Evolutionary conservation across 2,329 filamentous ascomycete species (phyloP).

Genomic region (Neodidymelliopsis sp.): DNA sequence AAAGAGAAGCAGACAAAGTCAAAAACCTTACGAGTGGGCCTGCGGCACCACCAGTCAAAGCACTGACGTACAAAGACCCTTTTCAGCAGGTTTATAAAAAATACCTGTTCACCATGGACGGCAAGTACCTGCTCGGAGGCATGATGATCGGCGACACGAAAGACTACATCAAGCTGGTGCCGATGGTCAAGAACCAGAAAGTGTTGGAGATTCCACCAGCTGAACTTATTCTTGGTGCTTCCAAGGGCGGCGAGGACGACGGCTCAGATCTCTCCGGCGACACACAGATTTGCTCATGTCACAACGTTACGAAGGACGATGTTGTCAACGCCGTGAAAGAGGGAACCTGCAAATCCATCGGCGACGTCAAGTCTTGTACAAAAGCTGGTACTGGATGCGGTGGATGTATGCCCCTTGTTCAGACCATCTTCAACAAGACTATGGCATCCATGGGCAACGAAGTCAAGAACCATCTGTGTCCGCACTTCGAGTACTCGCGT

Average conservation of each 20-base stretch:
- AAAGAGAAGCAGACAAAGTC: conserved; percentile 56
- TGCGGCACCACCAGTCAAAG: conserved; percentile 72
- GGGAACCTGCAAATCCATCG: conserved; percentile 80
- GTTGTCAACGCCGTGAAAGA: conserved; percentile 76
- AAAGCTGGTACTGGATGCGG: conserved; percentile 92
- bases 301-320: conserved; percentile 89
- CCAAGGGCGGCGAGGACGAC: conserved; percentile 73
- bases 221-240: conserved; percentile 82
- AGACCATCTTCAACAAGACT: conserved; percentile 87
- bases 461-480: conserved; percentile 84
- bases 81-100: conserved; percentile 93
- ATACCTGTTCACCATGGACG: conserved; percentile 87
- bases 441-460: conserved; percentile 87
- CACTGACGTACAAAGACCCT: conserved; percentile 86
- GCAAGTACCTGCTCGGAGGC: conserved; percentile 88
- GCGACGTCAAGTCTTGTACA: conserved; percentile 85
- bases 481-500: conserved; percentile 83
- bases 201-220: conserved; percentile 78
- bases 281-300: conserved; percentile 89
- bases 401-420: conserved; percentile 87
- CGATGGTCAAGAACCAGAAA: conserved; percentile 86
- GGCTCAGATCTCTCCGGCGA: conserved; percentile 82
- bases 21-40: conserved; percentile 64
- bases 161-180: conserved; percentile 88
- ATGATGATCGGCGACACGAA: conserved; percentile 97